Evolutionary conservation across 768 basidiomycete genomes (phyloP), one percentile per base, ranked within the genome.

Genomic region (Suillus hirtellus): DNA sequence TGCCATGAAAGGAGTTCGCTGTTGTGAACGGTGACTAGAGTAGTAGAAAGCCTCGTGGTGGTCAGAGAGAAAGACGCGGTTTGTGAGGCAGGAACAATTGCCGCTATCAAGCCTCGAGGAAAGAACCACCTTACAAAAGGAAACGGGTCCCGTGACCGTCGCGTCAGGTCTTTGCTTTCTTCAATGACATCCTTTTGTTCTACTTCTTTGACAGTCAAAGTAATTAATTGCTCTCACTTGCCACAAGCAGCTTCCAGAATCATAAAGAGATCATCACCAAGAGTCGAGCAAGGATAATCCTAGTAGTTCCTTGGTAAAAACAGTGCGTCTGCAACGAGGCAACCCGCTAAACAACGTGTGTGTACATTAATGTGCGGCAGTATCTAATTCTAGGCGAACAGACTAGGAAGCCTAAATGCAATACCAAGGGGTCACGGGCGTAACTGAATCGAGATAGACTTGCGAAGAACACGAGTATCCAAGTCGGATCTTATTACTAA

Each of bases 141-240:
- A 73, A 75, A 72, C 62, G 52, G 0, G 65, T 74, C 75, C 65
- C 74, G 75, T 75, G 74, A 75, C 72, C 74, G 75, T 75, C 74
- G 74, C 68, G 74, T 75, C 69, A 65, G 4, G 50, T 9, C 27
- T 17, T 52, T 52, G 50, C 50, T 52, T 52, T 52, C 49, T 52
- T 52, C 27, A 10, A 35, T 35, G 35, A 31, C 9, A 49, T 49
- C 49, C 31, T 31, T 52, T 52, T 52, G 50, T 52, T 52, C 27
- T 21, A 44, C 19, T 50, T 14, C 12, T 49, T 24, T 47, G 19
- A 27, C 50, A 19, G 19, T 27, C 4, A 52, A 52, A 34, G 9
- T 9, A 52, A 31, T 31, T 31, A 31, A 52, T 9, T 34, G 50
- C 52, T 53, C 4, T 53, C n/a, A 34, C 6, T 11, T 35, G 34